Evolutionary conservation across 805 yeast genomes (phyloP).

Genomic region (Saturnispora serradocipensis): DNA sequence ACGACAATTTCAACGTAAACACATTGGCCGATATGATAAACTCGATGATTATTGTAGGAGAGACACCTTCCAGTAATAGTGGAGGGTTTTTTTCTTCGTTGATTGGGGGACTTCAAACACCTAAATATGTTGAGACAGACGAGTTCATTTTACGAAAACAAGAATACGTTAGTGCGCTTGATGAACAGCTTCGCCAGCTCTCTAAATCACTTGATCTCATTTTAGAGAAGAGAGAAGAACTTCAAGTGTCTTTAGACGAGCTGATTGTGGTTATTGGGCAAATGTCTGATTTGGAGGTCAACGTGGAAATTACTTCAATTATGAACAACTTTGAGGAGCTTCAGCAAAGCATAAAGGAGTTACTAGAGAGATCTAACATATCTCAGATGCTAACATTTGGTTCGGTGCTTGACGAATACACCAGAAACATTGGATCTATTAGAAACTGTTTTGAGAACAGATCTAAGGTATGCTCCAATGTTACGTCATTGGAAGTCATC

Average conservation of each 20-base stretch:
- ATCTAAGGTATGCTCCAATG: slow-evolving; percentile 41
- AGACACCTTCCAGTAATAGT: slow-evolving; percentile 13
- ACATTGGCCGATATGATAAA: slow-evolving; percentile 24
- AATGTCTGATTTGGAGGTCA: slow-evolving; percentile 67
- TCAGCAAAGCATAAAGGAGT: slow-evolving; percentile 60
- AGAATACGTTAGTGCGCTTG: slow-evolving; percentile 60
- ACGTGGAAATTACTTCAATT: slow-evolving; percentile 52
- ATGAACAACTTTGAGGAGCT: slow-evolving; percentile 63
- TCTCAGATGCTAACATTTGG: slow-evolving; percentile 86
- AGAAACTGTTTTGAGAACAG: slow-evolving; percentile 69
- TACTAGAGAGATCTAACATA: slow-evolving; percentile 66
- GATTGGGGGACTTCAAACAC: slow-evolving; percentile 46
- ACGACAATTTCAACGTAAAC: slow-evolving; percentile 18
- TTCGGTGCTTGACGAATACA: slow-evolving; percentile 79
- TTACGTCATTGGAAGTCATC: slow-evolving; percentile 36
- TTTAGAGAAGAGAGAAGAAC: slow-evolving; percentile 65
- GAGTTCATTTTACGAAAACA: slow-evolving; percentile 65
- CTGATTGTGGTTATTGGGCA: slow-evolving; percentile 43
- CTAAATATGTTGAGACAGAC: slow-evolving; percentile 68
- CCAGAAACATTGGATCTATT: slow-evolving; percentile 66
- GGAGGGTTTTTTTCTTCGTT: slow-evolving; percentile 64
- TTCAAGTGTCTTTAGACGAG: slow-evolving; percentile 61
- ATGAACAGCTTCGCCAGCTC: slow-evolving; percentile 60
- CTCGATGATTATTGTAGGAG: slow-evolving; percentile 14
- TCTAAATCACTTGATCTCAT: slow-evolving; percentile 66